Percentiles rank a stretch among this genome's conserved stretches.
These are phyloP conservation scores for Diutina catenulata DNA, from an alignment of 1,139 yeast species.

Conservation along the genomic window DNA sequence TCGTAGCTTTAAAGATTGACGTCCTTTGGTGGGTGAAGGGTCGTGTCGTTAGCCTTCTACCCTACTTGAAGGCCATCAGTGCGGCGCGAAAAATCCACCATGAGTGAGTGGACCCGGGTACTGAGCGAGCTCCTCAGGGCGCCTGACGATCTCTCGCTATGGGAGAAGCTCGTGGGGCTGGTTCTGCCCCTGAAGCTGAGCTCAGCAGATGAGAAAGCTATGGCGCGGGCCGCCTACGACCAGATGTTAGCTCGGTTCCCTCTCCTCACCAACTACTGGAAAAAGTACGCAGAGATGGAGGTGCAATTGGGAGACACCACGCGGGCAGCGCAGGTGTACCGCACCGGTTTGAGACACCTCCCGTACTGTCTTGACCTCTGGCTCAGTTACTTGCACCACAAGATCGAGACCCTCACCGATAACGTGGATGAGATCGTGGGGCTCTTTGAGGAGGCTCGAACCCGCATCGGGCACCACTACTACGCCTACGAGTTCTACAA, in stretches of 20 bases:
- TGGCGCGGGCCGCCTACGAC: conserved; percentile 2
- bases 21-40: too few species aligned
- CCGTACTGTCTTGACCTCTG: conserved; percentile 60
- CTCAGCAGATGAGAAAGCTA: too few species aligned
- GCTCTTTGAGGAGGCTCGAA: conserved; percentile 55
- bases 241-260: conserved; percentile 24
- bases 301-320: conserved; percentile 46
- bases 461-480: conserved; percentile 59
- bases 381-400: conserved; percentile 52
- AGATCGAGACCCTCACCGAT: conserved; percentile 29
- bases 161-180: background rate
- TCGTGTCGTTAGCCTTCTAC: too few species aligned
- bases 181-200: too few species aligned
- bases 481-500: conserved; percentile 69
- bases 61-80: too few species aligned
- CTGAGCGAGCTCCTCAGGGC: too few species aligned
- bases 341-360: conserved; percentile 38
- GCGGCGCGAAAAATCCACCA: too few species aligned
- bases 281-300: conserved; percentile 59
- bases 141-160: background rate
- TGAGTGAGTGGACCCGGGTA: too few species aligned
- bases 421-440: conserved; percentile 20
- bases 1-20: too few species aligned
- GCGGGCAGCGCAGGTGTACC: conserved; percentile 38
- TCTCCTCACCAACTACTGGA: conserved; percentile 66